Conservation (phyloP, 768 basidiomycete species). For the Leccinum incarnatum region DNA sequence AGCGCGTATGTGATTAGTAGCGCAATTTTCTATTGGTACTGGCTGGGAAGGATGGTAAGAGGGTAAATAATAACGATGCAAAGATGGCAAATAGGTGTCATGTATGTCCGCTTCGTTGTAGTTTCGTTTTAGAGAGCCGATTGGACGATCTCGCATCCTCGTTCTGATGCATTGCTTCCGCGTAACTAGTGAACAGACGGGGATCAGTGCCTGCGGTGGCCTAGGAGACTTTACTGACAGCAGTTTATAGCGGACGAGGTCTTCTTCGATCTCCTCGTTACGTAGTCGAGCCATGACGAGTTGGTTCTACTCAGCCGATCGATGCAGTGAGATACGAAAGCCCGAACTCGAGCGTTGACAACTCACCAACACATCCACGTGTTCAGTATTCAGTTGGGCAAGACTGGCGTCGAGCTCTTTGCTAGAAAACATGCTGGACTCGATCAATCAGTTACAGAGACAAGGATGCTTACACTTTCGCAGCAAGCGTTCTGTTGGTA, state of each 20-base stretch:
- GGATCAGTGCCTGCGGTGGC: neutral
- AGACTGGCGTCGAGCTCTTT: slow-evolving; percentile 77
- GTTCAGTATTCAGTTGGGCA: slow-evolving; percentile 78
- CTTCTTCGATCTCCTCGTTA: slow-evolving; percentile 90
- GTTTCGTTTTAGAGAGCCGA: slow-evolving; percentile 44
- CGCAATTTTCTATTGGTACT: slow-evolving; percentile 1
- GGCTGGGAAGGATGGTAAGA: slow-evolving; percentile 16
- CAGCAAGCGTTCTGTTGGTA: slow-evolving; percentile 70
- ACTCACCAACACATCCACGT: slow-evolving; percentile 70
- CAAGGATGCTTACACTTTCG: slow-evolving; percentile 68
- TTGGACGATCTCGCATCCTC: slow-evolving; percentile 68
- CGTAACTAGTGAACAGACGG: slow-evolving; percentile 36
- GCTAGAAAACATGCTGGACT: slow-evolving; percentile 38
- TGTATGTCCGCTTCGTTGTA: slow-evolving; percentile 16
- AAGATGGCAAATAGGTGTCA: neutral
- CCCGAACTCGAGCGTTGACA: neutral
- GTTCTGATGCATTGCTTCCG: slow-evolving; percentile 78
- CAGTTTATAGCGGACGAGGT: slow-evolving; percentile 92
- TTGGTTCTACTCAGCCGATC: slow-evolving; percentile 64
- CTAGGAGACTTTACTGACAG: slow-evolving; percentile 43
- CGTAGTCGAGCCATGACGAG: slow-evolving; percentile 85
- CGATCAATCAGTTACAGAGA: neutral
- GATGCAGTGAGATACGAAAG: neutral
- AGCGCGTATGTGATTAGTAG: neutral
- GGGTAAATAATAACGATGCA: neutral